phyloP scores from a whole-genome alignment of 2,329 filamentous ascomycete species.

The Colletotrichum eleusines region DNA sequence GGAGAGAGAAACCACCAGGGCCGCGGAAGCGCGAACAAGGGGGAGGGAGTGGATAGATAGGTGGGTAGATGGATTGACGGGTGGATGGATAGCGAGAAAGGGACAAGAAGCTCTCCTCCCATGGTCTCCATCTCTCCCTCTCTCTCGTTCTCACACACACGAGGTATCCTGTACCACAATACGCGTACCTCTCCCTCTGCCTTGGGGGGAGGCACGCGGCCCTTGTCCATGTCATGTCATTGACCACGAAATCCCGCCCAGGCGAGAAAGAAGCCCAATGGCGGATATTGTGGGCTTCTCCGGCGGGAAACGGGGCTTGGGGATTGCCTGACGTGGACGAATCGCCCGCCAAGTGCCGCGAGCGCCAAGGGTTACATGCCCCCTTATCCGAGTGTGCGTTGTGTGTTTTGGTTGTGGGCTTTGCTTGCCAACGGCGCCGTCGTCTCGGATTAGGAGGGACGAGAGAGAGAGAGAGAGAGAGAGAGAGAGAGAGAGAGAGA shows the following conservation, averaged over 20 bases:
- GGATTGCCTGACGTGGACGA: conserved; percentile 39
- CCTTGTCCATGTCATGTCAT: conserved; percentile 19
- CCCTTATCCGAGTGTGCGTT: too few relatives aligned
- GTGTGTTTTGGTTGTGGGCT: background rate
- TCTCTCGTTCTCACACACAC: too few relatives aligned
- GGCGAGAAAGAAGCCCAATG: conserved; percentile 11
- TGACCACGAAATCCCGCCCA: conserved; percentile 1
- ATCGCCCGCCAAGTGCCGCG: conserved; percentile 37
- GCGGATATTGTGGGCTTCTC: conserved; percentile 10
- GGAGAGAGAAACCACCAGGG: background rate
- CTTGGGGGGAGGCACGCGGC: background rate
- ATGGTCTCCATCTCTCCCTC: background rate
- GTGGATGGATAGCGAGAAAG: background rate
- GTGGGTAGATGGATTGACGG: background rate
- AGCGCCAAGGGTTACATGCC: conserved; percentile 33
- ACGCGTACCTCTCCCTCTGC: background rate
- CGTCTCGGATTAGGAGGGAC: conserved; percentile 4
- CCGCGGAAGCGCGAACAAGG: conserved; percentile 3
- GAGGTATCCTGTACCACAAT: background rate
- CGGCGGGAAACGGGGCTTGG: background rate
- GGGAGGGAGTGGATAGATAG: background rate
- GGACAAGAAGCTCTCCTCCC: background rate
- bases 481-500: too few relatives aligned
- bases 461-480: too few relatives aligned
- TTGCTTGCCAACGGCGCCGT: background rate